phyloP scores from a whole-genome alignment of 2,329 filamentous ascomycete species.

The Hymenotorrendiella dingleyae region DNA sequence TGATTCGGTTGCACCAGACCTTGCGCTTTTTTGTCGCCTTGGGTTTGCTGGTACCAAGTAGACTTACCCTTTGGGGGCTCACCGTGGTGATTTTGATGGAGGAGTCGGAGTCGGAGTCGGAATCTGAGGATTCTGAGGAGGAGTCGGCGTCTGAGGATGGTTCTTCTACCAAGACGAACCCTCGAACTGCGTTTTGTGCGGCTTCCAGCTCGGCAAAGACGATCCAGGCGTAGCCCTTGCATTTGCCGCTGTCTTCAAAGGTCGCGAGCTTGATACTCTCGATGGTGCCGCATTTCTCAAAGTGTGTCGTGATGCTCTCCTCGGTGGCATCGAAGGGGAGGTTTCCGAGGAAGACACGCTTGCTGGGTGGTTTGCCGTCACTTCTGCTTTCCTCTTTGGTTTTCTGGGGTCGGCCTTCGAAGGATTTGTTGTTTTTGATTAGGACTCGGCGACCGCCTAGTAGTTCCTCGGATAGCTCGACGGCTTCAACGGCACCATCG shows the following conservation, averaged over 20 bases:
- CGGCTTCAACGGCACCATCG: conserved; percentile 63
- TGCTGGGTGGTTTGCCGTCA: conserved; percentile 62
- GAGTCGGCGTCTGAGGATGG: conserved; percentile 33
- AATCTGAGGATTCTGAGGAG: conserved; percentile 24
- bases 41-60: too few relatives aligned
- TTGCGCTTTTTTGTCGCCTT: conserved; percentile 58
- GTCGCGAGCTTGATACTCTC: conserved; percentile 83
- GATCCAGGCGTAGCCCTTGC: conserved; percentile 96
- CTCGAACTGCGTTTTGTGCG: conserved; percentile 71
- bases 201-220: conserved; percentile 76
- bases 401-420: conserved; percentile 80
- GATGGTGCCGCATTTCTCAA: conserved; percentile 77
- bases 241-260: conserved; percentile 95
- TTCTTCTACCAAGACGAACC: conserved; percentile 67
- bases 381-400: conserved; percentile 32
- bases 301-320: conserved; percentile 75
- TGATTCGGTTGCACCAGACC: conserved; percentile 81
- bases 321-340: conserved; percentile 76
- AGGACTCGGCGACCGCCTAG: conserved; percentile 72
- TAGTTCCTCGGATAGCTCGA: conserved; percentile 80
- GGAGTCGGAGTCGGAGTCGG: conserved; percentile 32
- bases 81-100: conserved; percentile 31
- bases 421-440: conserved; percentile 89
- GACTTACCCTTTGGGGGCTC: too few relatives aligned
- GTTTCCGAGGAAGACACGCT: conserved; percentile 85